Evolutionary conservation across 1,284 basidiomycete species (phyloP).

Genomic region (Hortiboletus rubellus): DNA sequence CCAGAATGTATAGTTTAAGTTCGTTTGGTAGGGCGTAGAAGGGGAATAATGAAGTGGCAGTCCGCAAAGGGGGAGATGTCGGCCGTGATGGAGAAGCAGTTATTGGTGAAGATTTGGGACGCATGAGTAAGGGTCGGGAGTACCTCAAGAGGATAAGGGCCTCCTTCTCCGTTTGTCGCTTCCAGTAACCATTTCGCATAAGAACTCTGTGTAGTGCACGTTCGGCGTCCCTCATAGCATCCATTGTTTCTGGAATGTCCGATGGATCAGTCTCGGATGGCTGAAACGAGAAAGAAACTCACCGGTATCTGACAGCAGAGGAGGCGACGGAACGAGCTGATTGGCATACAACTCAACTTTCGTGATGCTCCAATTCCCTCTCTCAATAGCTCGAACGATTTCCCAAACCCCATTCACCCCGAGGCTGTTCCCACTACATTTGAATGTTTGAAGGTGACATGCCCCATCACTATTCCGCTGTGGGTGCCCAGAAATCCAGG

Average conservation of each 20-base stretch:
- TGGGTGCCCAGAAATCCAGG: conserved; percentile 26
- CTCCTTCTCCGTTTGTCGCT: conserved; percentile 46
- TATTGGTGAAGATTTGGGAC: conserved; percentile 17
- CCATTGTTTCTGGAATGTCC: conserved; percentile 19
- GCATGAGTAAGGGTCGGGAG: conserved; percentile 51
- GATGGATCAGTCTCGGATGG: not conserved
- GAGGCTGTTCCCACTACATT: conserved; percentile 58
- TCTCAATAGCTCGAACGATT: conserved; percentile 48
- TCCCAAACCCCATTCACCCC: conserved; percentile 45
- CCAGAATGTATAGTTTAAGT: conserved; percentile 58
- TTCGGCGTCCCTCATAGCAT: conserved; percentile 41
- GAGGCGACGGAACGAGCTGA: conserved; percentile 24
- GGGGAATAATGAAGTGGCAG: conserved; percentile 31
- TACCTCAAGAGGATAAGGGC: conserved; percentile 54
- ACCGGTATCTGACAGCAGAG: conserved; percentile 11
- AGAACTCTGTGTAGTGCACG: conserved; percentile 42
- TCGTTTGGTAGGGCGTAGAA: conserved; percentile 57
- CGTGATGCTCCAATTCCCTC: conserved; percentile 50
- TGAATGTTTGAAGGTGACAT: conserved; percentile 53
- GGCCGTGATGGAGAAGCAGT: conserved; percentile 5
- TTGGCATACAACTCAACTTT: conserved; percentile 56
- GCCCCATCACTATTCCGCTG: conserved; percentile 8
- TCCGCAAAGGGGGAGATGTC: conserved; percentile 21
- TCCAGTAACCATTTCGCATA: conserved; percentile 50
- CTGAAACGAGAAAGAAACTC: not conserved